Evolutionary conservation across 164 flowering plant species (phyloP).

Genomic region (Buxus sempervirens): DNA sequence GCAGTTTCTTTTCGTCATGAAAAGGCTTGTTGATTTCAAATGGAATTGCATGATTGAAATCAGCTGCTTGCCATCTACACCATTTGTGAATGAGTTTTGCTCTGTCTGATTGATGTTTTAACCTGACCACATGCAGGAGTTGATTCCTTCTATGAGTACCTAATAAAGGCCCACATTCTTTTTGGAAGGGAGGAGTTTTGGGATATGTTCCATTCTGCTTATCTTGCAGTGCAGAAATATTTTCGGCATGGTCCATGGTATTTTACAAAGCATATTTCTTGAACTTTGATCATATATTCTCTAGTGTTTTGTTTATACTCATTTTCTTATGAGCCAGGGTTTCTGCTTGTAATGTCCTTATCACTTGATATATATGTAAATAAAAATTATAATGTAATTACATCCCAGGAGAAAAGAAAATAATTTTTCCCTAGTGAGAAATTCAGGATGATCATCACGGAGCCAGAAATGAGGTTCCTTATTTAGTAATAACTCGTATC

Average conservation of each 20-base stretch:
- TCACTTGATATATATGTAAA: not conserved
- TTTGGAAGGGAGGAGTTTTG: conserved; percentile 93
- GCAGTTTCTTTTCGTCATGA: not conserved
- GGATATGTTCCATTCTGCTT: conserved; percentile 97
- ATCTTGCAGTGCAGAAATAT: conserved; percentile 88
- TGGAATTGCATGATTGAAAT: conserved; percentile 6
- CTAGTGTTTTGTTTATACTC: not conserved
- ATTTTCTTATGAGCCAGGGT: too few species aligned
- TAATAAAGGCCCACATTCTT: conserved; percentile 85
- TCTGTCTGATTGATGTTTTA: conserved; percentile 22
- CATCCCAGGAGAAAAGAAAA: not conserved
- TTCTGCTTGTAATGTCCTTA: not conserved
- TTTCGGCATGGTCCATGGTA: conserved; percentile 98
- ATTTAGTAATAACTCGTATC: not conserved
- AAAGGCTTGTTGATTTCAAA: not conserved
- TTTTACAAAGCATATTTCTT: conserved; percentile 13
- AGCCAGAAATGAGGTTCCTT: not conserved
- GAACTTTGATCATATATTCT: not conserved
- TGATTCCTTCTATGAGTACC: conserved; percentile 97
- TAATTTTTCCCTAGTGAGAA: not conserved
- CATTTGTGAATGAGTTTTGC: not conserved
- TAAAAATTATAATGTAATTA: too few species aligned
- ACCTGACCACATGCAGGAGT: conserved; percentile 54
- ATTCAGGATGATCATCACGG: too few species aligned
- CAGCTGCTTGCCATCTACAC: not conserved